Base-by-base conservation (phyloP, 2,329 filamentous ascomycete genomes). In the Fusarium coffeatum region DNA sequence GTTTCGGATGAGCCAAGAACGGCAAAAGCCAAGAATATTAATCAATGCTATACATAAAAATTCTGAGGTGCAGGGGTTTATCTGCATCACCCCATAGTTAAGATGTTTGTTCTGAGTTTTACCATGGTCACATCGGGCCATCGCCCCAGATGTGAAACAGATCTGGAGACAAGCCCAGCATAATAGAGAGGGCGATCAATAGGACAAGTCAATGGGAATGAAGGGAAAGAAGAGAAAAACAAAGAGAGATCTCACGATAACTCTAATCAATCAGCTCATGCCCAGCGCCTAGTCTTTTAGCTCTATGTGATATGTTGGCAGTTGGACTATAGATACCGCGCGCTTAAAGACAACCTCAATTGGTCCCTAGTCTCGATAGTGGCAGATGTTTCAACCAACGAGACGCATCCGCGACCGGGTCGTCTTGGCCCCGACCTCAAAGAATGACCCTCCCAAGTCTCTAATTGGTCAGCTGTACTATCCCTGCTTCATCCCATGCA, bases 361-460 rank as follows among this genome's bases (percentile, higher is more conserved):
- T 71, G 68, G 67, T 42, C 54, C 40, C 57, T 15, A 23, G 46
- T 47, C 22, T 20, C 45, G 37, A 34, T 40, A 50, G 48, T 53
- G 20, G 32, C 37, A 55, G 41, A 47, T 47, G 50, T 54, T 61
- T 59, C 59, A 70, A 55, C 68, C 59, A 71, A 69, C 67, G 68
- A 59, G 68, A 70, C 68, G 68, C 61, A 57, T 70, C 68, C 68
- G 68, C 68, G 68, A 70, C 68, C 68, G 68, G 68, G 50, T 60
- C 22, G 51, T 40, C 64, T 51, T 64, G 43, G 54, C 54, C 68
- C 68, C 64, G 68, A 37, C 63, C 47, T 28, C 32, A 48, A 45
- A 46, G 64, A 55, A 49, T 41, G 28, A 45, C n/a, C 13, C 12
- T 0, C 8, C 18, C 5, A 1, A 8, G 2, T 1, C 7, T 45